phyloP scores from a whole-genome alignment of 169 alveolate genomes.

The Eimeria falciformis region DNA sequence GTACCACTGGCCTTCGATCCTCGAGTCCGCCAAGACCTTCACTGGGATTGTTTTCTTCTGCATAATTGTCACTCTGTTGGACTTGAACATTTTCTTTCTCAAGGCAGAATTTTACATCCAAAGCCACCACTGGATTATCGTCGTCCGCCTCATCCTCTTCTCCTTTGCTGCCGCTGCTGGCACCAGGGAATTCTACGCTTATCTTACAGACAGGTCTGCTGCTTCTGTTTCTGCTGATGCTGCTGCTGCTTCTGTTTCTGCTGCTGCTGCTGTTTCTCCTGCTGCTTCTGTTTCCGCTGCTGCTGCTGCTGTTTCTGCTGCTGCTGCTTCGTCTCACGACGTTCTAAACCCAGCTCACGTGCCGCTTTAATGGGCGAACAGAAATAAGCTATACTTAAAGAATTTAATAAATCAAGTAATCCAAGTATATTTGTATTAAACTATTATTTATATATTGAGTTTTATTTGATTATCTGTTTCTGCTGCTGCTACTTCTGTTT shows the following conservation, averaged over 20 bases:
- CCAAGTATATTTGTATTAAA: no score
- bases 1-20: conserved; percentile 40
- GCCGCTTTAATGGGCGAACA: no score
- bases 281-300: not conserved
- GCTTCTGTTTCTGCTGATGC: conserved; percentile 14
- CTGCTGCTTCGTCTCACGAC: no score
- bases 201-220: conserved; percentile 3
- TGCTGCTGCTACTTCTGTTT: not conserved
- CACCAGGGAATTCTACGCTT: conserved; percentile 65
- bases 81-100: conserved; percentile 82
- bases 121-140: conserved; percentile 86
- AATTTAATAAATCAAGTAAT: no score
- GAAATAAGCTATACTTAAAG: no score
- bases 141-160: conserved; percentile 84
- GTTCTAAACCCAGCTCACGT: no score
- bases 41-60: conserved; percentile 23
- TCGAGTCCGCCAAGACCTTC: conserved; percentile 22
- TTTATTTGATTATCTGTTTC: not conserved
- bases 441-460: no score
- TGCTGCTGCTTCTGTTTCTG: not conserved
- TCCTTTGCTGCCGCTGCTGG: conserved; percentile 80
- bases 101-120: conserved; percentile 88
- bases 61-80: conserved; percentile 39
- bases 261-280: not conserved
- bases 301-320: conserved; percentile 23